Conservation (phyloP, 1,284 basidiomycete species). For the Ganoderma leucocontextum region DNA sequence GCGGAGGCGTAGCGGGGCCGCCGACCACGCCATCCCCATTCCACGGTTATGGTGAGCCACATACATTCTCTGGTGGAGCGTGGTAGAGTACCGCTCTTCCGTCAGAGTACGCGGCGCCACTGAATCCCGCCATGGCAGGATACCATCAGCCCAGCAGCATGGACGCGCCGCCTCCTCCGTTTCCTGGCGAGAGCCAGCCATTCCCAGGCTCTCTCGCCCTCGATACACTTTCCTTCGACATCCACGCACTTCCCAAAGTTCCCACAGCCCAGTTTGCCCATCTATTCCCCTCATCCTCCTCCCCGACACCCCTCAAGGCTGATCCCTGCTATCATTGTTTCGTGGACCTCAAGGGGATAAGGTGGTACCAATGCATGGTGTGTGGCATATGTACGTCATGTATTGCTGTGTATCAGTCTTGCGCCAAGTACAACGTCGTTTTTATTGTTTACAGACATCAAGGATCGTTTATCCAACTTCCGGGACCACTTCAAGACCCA, state of each 20-base stretch:
- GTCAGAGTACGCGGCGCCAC: not conserved
- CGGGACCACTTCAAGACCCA: not conserved
- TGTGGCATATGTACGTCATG: not conserved
- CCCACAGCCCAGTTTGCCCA: not conserved
- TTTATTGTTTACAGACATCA: constrained; percentile 1
- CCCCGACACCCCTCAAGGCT: not conserved
- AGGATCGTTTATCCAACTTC: not conserved
- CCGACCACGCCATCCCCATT: not conserved
- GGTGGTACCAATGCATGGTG: not conserved
- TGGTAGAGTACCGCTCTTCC: not conserved
- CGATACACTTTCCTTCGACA: not conserved
- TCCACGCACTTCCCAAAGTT: not conserved
- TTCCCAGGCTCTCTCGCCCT: too few relatives aligned
- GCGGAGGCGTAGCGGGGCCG: not conserved
- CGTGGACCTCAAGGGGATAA: not conserved
- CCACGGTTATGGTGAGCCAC: not conserved
- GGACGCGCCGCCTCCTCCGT: not conserved
- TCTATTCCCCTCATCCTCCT: not conserved
- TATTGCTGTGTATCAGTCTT: not conserved
- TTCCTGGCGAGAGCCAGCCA: not conserved
- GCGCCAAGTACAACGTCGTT: too few relatives aligned
- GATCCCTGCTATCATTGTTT: not conserved
- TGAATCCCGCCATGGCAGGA: not conserved
- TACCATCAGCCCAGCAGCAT: not conserved
- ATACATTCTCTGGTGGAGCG: not conserved